Evolutionary conservation across 305 asterid genomes (phyloP).

Genomic region (Fraxinus nigra): DNA sequence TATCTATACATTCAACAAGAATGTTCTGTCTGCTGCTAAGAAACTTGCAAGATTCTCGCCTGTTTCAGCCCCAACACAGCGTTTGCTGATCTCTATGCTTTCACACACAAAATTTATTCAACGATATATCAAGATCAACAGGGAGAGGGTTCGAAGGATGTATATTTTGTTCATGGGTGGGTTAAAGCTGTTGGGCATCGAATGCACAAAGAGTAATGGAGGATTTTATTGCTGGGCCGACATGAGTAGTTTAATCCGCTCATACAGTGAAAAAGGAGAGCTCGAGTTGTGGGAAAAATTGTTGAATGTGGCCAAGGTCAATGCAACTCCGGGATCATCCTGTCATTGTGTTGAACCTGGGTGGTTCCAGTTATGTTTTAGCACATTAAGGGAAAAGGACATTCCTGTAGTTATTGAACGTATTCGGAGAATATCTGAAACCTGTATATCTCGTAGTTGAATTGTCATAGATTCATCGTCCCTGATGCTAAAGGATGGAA

Average conservation of each 20-base stretch:
- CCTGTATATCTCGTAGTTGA: constrained; percentile 35
- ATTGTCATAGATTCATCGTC: neutral
- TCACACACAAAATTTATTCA: constrained; percentile 41
- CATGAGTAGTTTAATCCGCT: constrained; percentile 48
- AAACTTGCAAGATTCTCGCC: constrained; percentile 57
- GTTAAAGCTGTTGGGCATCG: constrained; percentile 43
- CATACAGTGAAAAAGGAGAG: constrained; percentile 59
- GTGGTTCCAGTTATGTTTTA: constrained; percentile 53
- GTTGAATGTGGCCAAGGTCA: constrained; percentile 41
- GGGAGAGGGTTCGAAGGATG: constrained; percentile 42
- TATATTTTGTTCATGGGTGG: constrained; percentile 35
- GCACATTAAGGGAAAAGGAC: constrained; percentile 36
- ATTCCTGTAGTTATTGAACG: constrained; percentile 42
- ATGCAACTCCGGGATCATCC: constrained; percentile 53
- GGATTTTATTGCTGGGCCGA: constrained; percentile 63
- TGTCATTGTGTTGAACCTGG: constrained; percentile 63
- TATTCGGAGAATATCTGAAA: constrained; percentile 39
- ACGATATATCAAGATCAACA: constrained; percentile 25
- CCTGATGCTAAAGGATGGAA: constrained; percentile 1
- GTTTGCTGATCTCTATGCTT: constrained; percentile 43
- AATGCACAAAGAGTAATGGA: constrained; percentile 39
- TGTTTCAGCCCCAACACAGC: constrained; percentile 47
- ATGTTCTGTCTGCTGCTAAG: constrained; percentile 38
- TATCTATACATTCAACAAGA: constrained; percentile 42
- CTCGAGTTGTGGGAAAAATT: constrained; percentile 55